Percentiles rank a stretch among this genome's conserved stretches.
These are phyloP conservation scores for Dothistroma septosporum DNA, from an alignment of 2,329 filamentous ascomycete species.

Conservation along the genomic window DNA sequence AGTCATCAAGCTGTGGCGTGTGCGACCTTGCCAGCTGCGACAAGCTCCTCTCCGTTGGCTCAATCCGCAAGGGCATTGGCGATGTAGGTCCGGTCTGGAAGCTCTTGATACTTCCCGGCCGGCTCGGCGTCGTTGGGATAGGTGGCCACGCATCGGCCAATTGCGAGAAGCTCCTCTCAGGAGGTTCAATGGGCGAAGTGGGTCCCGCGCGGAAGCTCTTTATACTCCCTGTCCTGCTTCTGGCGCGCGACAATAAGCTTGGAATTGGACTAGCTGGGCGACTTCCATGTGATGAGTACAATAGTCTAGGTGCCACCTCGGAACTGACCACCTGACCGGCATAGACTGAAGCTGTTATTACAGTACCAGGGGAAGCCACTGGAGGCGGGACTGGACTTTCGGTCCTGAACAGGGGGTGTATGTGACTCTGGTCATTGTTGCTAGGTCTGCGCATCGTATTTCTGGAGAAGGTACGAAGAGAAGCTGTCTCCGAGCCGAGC, in stretches of 20 bases:
- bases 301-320: constrained; percentile 23
- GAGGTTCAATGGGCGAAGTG: background rate
- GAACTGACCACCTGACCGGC: constrained; percentile 58
- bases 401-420: constrained; percentile 72
- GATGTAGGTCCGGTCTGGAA: constrained; percentile 10
- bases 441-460: constrained; percentile 11
- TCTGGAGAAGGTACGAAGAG: constrained; percentile 11
- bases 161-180: constrained; percentile 1
- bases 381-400: constrained; percentile 63
- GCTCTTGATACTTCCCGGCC: constrained; percentile 24
- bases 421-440: constrained; percentile 58
- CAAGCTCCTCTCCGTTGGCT: constrained; percentile 3
- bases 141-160: background rate
- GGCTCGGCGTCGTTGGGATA: constrained; percentile 7
- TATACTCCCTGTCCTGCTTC: constrained; percentile 21
- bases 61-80: constrained; percentile 1
- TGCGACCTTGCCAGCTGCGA: background rate
- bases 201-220: constrained; percentile 20
- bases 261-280: constrained; percentile 15
- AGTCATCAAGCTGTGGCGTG: background rate
- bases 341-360: constrained; percentile 66
- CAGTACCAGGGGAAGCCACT: constrained; percentile 64
- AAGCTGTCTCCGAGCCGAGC: constrained; percentile 11
- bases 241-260: constrained; percentile 4
- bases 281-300: constrained; percentile 23